Percentiles rank a stretch among this genome's conserved stretches.
Evolutionary conservation across 2,329 filamentous ascomycete genomes (phyloP).

Genomic region (Cadophora malorum): DNA sequence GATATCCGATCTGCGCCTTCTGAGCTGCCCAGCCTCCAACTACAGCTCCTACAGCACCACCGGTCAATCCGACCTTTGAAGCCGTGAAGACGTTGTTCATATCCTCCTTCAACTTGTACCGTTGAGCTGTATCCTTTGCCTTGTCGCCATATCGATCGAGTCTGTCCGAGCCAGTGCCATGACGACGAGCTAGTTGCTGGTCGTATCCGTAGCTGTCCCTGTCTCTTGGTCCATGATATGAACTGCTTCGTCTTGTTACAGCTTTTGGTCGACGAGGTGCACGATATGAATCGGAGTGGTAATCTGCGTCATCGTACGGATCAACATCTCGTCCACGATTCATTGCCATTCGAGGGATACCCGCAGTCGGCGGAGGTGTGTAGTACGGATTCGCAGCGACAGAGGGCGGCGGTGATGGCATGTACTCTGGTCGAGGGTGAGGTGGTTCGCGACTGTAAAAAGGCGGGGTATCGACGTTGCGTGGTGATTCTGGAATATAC

Average conservation of each 20-base stretch:
- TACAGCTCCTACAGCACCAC: constrained; percentile 37
- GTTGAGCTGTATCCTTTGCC: constrained; percentile 29
- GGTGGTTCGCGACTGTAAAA: constrained; percentile 22
- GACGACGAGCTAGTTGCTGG: constrained; percentile 6
- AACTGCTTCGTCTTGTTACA: constrained; percentile 28
- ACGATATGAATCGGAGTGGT: constrained; percentile 27
- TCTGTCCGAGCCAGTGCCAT: constrained; percentile 20
- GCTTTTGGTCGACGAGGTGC: constrained; percentile 20
- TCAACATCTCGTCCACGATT: constrained; percentile 23
- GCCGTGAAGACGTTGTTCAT: constrained; percentile 34
- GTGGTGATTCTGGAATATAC: constrained; percentile 10
- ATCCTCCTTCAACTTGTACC: constrained; percentile 39
- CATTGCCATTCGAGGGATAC: constrained; percentile 11
- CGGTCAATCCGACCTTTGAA: constrained; percentile 33
- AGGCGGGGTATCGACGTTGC: neutral
- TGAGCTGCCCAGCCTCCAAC: constrained; percentile 40
- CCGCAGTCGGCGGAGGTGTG: constrained; percentile 10
- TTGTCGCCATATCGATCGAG: constrained; percentile 20
- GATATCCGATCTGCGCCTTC: constrained; percentile 35
- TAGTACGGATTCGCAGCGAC: constrained; percentile 5
- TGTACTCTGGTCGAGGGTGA: constrained; percentile 27
- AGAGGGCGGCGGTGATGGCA: constrained; percentile 20
- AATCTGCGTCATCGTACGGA: constrained; percentile 25
- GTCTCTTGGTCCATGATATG: constrained; percentile 30
- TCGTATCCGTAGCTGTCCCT: constrained; percentile 12